Base-by-base conservation (phyloP, 2,329 filamentous ascomycete species). In the Lecanoromycetidae sp. region DNA sequence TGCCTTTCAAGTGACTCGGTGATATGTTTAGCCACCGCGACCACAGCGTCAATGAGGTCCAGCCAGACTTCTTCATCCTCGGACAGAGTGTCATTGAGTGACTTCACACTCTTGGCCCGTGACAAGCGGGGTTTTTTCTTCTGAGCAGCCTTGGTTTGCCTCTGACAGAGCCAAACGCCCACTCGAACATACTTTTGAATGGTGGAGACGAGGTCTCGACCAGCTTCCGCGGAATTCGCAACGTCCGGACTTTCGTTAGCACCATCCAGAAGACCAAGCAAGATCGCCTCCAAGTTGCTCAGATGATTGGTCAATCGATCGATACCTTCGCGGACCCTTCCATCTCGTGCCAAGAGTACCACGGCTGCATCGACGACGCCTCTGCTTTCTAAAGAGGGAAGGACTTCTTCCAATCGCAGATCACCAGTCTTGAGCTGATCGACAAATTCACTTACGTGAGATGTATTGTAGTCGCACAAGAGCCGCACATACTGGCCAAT, bases 101-200 rank as follows among this genome's bases (percentile, higher is more conserved):
- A 23, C 29, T 48, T 47, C 8, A 48, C 49, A 46, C 35, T 52
- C 33, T 44, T 46, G 27, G 38, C 52, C 40, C 43, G 47, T 41
- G 38, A 50, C 20, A 39, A 47, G 50, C 51, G 19, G 44, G 51
- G 58, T 40, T 61, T 60, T 49, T 68, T 72, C 5, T 45, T 35
- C n/a, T 37, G 19, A 9, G 69, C 64, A 0, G 74, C 75, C 57
- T 82, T 84, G 40, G 78, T 86, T 60, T 94, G 87, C 1, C 82
- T 79, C 63, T 93, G 86, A 57, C 91, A 96, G 10, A 98, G 71
- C 91, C 91, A 98, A 42, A 94, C 90, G 12, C 93, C 91, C 1
- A 98, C 86, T 54, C 87, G 82, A 1, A 82, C 79, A 64, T 94
- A 96, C 61, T 94, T 95, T 52, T 93, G 81, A 15, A 98, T 68